phyloP scores from a whole-genome alignment of 331 rosid genomes.

The Pyrus hybrid region DNA sequence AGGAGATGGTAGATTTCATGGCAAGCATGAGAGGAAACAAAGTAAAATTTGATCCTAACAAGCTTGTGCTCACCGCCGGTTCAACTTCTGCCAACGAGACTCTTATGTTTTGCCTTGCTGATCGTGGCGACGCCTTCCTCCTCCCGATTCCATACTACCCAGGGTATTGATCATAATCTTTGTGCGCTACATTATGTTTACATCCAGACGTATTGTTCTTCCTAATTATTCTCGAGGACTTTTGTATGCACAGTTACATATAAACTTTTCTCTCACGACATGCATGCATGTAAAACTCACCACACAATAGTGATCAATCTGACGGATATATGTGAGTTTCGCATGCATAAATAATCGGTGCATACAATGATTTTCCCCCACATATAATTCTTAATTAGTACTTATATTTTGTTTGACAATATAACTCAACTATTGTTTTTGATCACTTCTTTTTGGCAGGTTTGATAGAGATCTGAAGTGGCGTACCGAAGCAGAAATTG shows the following conservation, averaged over 20 bases:
- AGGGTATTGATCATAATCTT: constrained; percentile 34
- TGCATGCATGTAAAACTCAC: neutral
- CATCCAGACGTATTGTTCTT: too few species aligned
- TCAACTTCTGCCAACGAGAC: constrained; percentile 83
- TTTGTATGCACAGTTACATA: neutral
- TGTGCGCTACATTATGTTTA: neutral
- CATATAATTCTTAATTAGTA: neutral
- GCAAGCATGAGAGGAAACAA: constrained; percentile 48
- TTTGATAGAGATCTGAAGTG: constrained; percentile 84
- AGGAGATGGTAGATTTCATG: constrained; percentile 68
- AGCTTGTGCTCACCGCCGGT: constrained; percentile 83
- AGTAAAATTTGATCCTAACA: constrained; percentile 35
- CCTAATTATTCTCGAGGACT: neutral
- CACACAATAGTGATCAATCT: neutral
- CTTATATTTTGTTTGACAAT: neutral
- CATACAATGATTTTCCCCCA: neutral
- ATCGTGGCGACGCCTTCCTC: constrained; percentile 76
- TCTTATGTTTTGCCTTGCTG: constrained; percentile 79
- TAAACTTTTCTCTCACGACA: neutral
- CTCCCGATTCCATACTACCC: constrained; percentile 91
- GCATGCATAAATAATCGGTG: too few species aligned
- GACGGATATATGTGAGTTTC: neutral
- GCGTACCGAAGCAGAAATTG: constrained; percentile 60
- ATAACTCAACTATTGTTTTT: neutral
- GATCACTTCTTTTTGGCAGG: constrained; percentile 22